Evolutionary conservation across 306 rosid species (phyloP).

Genomic region (Calophaca sinica): DNA sequence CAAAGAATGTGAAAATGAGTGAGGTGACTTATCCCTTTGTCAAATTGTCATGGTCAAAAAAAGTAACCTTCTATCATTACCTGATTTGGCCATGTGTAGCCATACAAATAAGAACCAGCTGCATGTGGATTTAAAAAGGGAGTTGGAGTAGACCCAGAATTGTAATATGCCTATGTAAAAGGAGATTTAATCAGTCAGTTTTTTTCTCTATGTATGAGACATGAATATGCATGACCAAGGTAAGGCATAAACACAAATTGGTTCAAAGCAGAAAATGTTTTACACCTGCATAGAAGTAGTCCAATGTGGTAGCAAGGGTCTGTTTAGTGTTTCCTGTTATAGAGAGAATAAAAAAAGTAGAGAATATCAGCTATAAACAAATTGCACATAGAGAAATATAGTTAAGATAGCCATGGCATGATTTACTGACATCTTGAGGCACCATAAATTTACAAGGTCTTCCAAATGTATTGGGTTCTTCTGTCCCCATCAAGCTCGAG

Average conservation of each 20-base stretch:
- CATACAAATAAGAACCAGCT: slow-evolving; percentile 44
- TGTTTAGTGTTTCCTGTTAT: slow-evolving; percentile 43
- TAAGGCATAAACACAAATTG: slow-evolving; percentile 27
- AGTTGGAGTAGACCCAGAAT: slow-evolving; percentile 31
- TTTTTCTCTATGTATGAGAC: slow-evolving; percentile 1
- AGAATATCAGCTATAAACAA: slow-evolving; percentile 12
- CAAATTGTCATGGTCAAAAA: slow-evolving; percentile 33
- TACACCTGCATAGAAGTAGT: slow-evolving; percentile 49
- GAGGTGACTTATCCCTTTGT: slow-evolving; percentile 27
- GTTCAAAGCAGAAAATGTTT: slow-evolving; percentile 16
- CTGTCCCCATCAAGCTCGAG: slow-evolving; percentile 45
- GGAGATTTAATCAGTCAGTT: slow-evolving; percentile 20
- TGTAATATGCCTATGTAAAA: slow-evolving; percentile 45
- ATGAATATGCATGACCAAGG: neutral
- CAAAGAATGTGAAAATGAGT: slow-evolving; percentile 40
- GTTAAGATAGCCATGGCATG: slow-evolving; percentile 37
- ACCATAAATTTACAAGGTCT: slow-evolving; percentile 39
- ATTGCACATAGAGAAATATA: slow-evolving; percentile 30
- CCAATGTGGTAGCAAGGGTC: slow-evolving; percentile 41
- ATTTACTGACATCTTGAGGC: slow-evolving; percentile 51
- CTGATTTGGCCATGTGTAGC: slow-evolving; percentile 47
- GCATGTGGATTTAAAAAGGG: slow-evolving; percentile 36
- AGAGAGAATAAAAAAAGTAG: neutral
- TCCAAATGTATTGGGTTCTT: slow-evolving; percentile 43
- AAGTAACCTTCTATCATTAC: slow-evolving; percentile 41